Percentiles rank a stretch among this genome's conserved stretches.
Conservation (phyloP, 805 yeast genomes). For the Metschnikowia henanensis region DNA sequence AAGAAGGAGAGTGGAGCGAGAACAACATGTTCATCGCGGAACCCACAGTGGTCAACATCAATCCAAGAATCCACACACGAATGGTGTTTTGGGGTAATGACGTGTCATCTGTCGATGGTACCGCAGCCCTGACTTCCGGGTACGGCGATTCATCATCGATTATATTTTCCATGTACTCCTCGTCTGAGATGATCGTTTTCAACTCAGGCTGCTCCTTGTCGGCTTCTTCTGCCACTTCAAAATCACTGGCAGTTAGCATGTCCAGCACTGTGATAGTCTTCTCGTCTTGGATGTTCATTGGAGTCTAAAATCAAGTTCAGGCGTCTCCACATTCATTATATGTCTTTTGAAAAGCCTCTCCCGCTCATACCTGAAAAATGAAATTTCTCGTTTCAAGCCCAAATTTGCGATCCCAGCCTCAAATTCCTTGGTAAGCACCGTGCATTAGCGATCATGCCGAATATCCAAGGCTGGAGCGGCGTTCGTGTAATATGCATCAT, state of each 20-base stretch:
- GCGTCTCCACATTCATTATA: neutral
- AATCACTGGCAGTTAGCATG: slow-evolving; percentile 2
- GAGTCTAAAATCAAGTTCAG: neutral
- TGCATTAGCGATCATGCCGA: slow-evolving; percentile 1
- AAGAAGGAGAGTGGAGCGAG: slow-evolving; percentile 25
- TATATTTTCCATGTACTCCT: neutral
- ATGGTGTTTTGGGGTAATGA: slow-evolving; percentile 19
- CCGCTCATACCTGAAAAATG: neutral
- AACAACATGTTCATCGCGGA: slow-evolving; percentile 29
- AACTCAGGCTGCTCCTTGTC: neutral
- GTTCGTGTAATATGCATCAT: neutral
- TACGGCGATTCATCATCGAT: slow-evolving; percentile 19
- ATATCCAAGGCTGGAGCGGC: neutral
- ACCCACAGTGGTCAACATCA: slow-evolving; percentile 24
- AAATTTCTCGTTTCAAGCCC: slow-evolving; percentile 1
- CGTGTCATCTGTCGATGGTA: slow-evolving; percentile 19
- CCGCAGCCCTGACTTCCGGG: slow-evolving; percentile 26
- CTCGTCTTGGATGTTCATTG: slow-evolving; percentile 8
- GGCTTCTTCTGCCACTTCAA: neutral
- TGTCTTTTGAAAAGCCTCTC: neutral
- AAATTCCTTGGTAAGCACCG: neutral
- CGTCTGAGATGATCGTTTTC: neutral
- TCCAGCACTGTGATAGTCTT: slow-evolving; percentile 3
- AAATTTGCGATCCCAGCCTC: neutral
- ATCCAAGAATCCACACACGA: slow-evolving; percentile 22